Evolutionary conservation across 2,329 filamentous ascomycete species (phyloP).

Genomic region (Exophiala xenobiotica): DNA sequence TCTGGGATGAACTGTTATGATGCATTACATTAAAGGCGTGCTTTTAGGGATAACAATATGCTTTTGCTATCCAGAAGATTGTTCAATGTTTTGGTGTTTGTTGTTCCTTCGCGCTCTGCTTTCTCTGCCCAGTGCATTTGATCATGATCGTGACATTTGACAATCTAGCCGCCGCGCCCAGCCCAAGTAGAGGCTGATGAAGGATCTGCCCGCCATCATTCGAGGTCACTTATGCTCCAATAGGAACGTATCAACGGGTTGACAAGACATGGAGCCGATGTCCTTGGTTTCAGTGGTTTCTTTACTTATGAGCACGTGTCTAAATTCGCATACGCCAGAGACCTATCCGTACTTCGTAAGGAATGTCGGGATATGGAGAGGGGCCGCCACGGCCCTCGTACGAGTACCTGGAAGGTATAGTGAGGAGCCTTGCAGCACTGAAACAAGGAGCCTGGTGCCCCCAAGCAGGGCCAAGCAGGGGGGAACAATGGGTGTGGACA

Average conservation of each 20-base stretch:
- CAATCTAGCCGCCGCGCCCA: background rate
- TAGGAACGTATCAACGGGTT: background rate
- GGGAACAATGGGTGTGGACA: conserved; percentile 3
- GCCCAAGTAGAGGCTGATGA: background rate
- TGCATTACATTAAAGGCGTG: conserved; percentile 29
- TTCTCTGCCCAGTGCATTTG: background rate
- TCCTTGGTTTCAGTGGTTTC: background rate
- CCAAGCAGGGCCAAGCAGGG: conserved; percentile 15
- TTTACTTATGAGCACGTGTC: too few species aligned
- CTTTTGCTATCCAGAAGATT: conserved; percentile 12
- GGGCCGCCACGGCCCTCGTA: too few species aligned
- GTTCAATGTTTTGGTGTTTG: background rate
- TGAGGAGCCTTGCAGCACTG: conserved; percentile 22
- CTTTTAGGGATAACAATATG: conserved; percentile 25
- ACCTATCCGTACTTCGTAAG: too few species aligned
- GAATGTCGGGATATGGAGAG: too few species aligned
- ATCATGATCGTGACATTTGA: background rate
- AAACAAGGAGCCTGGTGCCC: conserved; percentile 25
- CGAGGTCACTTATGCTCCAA: background rate
- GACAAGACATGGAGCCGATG: background rate
- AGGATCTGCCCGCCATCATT: background rate
- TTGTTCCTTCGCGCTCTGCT: background rate
- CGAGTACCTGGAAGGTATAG: too few species aligned
- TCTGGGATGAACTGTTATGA: conserved; percentile 30
- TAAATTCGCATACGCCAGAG: too few species aligned